Evolutionary conservation across 352 stramenopile species (phyloP).

Genomic region (Peronospora farinosa): DNA sequence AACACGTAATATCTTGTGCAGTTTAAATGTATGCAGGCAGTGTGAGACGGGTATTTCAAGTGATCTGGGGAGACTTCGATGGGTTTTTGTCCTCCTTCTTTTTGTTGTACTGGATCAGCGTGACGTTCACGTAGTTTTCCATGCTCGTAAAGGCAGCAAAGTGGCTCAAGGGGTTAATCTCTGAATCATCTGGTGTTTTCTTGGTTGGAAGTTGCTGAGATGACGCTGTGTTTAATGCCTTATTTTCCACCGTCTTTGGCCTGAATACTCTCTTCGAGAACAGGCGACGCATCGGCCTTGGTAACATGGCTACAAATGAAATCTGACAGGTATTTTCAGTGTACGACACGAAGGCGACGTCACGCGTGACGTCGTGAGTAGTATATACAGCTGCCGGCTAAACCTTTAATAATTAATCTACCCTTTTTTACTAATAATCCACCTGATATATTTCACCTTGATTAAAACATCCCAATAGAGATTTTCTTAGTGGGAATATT

Average conservation of each 20-base stretch:
- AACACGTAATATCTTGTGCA: conserved; percentile 21
- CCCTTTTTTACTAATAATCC: conserved; percentile 2
- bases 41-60: neutral
- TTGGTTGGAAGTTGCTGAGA: neutral
- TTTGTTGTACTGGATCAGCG: conserved; percentile 58
- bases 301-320: too few relatives aligned
- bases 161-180: conserved; percentile 36
- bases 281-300: conserved; percentile 5
- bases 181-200: neutral
- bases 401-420: conserved; percentile 2
- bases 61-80: conserved; percentile 1
- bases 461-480: too few relatives aligned
- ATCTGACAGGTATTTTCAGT: too few relatives aligned
- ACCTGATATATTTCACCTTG: too few relatives aligned
- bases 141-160: conserved; percentile 61
- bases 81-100: conserved; percentile 17
- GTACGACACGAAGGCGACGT: conserved; percentile 6
- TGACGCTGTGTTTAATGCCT: neutral
- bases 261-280: conserved; percentile 19
- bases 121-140: conserved; percentile 66
- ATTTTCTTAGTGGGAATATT: too few relatives aligned
- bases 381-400: conserved; percentile 5
- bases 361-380: conserved; percentile 9
- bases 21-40: conserved; percentile 2
- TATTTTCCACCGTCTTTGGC: conserved; percentile 6